Base-by-base conservation (phyloP, 306 rosid genomes). In the Lathyrus aphaca region DNA sequence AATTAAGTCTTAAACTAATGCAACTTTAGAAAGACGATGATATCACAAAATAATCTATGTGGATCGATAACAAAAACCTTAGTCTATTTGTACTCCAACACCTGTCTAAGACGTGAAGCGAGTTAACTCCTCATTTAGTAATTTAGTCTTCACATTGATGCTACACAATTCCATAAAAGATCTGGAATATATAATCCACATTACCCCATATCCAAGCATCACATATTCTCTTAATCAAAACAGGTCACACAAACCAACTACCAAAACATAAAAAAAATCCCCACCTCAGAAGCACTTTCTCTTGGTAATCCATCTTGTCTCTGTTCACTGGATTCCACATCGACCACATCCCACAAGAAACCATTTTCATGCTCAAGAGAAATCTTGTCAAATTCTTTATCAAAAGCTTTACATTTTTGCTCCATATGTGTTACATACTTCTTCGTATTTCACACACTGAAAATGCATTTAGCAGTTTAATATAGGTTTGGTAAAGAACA, bases 121-220 rank as follows among this genome's bases (percentile, higher is more conserved):
- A 75, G 88, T 82, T 84, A 85, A 82, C 83, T 83, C 87, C 85
- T 73, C 86, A 77, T 80, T 81, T 81, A 84, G 83, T 76, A 91
- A 82, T 87, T 88, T 75, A 86, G 88, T 85, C 83, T 74, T 85
- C 94, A 88, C 87, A 84, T 75, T 71, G 88, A 71, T 87, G 85
- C 83, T 77, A 90, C 79, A 91, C 84, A 86, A 79, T 74, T 86
- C 78, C 88, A 84, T 86, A 82, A 81, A 68, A 70, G 59, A 76
- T 86, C 91, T 69, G 91, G 92, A 80, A 76, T 79, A 80, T 86
- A 86, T 78, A 88, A 91, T 86, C 94, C 93, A 87, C 86, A 89
- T 95, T 91, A 87, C 97, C 97, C 97, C 77, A 87, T 95, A 95
- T 91, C 99, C 97, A 87, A 95, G 99, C 99, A 91, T 87, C 97